Evolutionary conservation across 805 yeast species (phyloP).

Genomic region (Schwanniomyces occidentalis): DNA sequence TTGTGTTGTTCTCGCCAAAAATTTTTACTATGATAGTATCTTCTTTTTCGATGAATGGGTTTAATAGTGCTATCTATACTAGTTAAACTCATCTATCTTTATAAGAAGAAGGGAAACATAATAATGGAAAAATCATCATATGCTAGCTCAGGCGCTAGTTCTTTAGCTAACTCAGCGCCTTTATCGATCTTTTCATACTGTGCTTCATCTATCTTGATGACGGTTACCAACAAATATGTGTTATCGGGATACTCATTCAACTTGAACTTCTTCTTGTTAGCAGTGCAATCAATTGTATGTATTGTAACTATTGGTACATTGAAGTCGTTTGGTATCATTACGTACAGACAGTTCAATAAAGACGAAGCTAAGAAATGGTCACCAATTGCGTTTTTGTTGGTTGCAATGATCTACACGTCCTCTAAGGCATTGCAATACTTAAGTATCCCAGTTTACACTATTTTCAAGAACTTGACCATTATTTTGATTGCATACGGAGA

Average conservation of each 20-base stretch:
- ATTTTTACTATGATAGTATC: conserved; percentile 1
- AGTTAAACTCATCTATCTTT: conserved; percentile 33
- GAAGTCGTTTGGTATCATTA: conserved; percentile 73
- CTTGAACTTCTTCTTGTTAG: conserved; percentile 85
- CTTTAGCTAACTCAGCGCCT: conserved; percentile 56
- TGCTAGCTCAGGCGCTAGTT: conserved; percentile 21
- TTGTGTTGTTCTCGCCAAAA: conserved; percentile 5
- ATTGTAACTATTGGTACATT: conserved; percentile 68
- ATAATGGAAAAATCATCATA: conserved; percentile 38
- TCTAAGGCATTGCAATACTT: conserved; percentile 92
- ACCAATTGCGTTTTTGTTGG: conserved; percentile 88
- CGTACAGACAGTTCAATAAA: conserved; percentile 80
- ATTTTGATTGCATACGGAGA: conserved; percentile 98
- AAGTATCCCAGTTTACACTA: conserved; percentile 94
- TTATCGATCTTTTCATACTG: conserved; percentile 83
- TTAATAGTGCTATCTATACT: conserved; percentile 39
- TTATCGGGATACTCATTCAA: conserved; percentile 73
- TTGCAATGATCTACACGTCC: conserved; percentile 92
- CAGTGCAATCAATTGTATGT: conserved; percentile 87
- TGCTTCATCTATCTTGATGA: conserved; percentile 92
- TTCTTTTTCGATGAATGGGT: conserved; percentile 31
- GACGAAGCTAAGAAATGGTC: conserved; percentile 95
- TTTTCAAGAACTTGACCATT: conserved; percentile 95
- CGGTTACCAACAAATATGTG: conserved; percentile 94
- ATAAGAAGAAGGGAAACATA: conserved; percentile 22